Percentiles rank a stretch among this genome's conserved stretches.
These are phyloP conservation scores for Boletus insuetus DNA, from an alignment of 768 basidiomycete species.

Conservation along the genomic window DNA sequence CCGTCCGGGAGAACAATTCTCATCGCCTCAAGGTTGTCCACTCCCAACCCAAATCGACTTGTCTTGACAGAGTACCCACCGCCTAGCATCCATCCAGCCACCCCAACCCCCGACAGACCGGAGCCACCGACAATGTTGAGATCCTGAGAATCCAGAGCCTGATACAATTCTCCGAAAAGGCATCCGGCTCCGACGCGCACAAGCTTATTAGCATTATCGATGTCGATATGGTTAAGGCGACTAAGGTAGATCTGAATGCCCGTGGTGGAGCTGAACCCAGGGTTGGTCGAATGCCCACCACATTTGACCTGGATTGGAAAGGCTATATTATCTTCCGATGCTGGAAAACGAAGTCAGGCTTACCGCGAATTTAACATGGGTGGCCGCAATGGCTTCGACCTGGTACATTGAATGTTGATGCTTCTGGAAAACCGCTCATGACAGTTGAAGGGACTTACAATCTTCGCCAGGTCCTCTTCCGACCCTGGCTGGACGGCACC, in stretches of 20 bases:
- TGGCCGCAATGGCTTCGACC: conserved; percentile 7
- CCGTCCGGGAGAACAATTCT: conserved; percentile 33
- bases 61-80: conserved; percentile 37
- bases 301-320: conserved; percentile 28
- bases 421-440: neutral
- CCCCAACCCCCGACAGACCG: conserved; percentile 25
- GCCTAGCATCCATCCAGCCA: conserved; percentile 33
- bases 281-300: conserved; percentile 31
- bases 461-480: conserved; percentile 1
- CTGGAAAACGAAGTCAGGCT: neutral
- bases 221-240: conserved; percentile 19
- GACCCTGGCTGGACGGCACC: conserved; percentile 16
- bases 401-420: neutral
- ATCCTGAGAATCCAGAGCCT: conserved; percentile 1
- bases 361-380: conserved; percentile 11
- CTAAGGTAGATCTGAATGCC: conserved; percentile 31
- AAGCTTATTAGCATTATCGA: neutral
- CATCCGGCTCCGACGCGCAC: conserved; percentile 28
- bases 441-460: conserved; percentile 2
- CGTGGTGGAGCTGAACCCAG: conserved; percentile 31
- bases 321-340: too few species aligned
- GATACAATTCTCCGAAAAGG: conserved; percentile 31
- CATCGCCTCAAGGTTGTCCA: conserved; percentile 32
- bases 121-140: conserved; percentile 27
- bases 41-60: conserved; percentile 32